Conservation (phyloP, 768 basidiomycete species). For the Trametes gibbosa region DNA sequence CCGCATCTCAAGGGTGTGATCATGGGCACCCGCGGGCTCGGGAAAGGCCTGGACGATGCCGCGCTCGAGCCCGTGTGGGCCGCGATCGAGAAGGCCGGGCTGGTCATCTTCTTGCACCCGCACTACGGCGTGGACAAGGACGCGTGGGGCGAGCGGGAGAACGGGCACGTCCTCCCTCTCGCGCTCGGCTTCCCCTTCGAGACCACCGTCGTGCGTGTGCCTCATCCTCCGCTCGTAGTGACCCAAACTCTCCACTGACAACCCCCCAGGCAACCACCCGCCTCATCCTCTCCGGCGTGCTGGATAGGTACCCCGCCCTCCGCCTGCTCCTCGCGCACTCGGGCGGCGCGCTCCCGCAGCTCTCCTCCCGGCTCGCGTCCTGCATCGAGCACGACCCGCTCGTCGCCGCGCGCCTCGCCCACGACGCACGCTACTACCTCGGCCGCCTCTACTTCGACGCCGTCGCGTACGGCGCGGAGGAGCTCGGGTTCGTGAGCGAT, state of each 20-base stretch:
- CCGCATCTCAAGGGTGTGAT: conserved; percentile 76
- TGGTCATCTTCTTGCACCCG: conserved; percentile 83
- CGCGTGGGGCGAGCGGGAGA: conserved; percentile 72
- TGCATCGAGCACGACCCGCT: conserved; percentile 85
- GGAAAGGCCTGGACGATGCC: conserved; percentile 78
- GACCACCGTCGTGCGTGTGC: conserved; percentile 70
- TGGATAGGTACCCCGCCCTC: conserved; percentile 76
- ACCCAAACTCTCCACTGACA: not conserved
- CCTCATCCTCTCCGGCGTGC: conserved; percentile 74
- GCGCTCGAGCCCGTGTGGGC: conserved; percentile 79
- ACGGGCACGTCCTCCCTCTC: conserved; percentile 86
- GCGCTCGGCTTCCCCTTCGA: conserved; percentile 90
- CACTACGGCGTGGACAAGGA: conserved; percentile 80
- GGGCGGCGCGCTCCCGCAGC: conserved; percentile 77
- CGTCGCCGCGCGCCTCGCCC: conserved; percentile 68
- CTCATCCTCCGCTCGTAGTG: not conserved
- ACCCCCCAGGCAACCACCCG: conserved; percentile 60
- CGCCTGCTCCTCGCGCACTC: conserved; percentile 84
- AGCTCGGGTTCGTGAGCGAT: conserved; percentile 75
- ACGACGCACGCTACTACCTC: conserved; percentile 83
- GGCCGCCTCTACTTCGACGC: conserved; percentile 81
- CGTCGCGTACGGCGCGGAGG: conserved; percentile 86
- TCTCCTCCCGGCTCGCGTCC: conserved; percentile 81
- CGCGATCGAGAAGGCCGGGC: conserved; percentile 63
- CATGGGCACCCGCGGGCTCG: conserved; percentile 77